A percentile compares a stretch with the other conserved stretches of the same genome.
Conservation (phyloP, 495 filamentous ascomycete genomes). For the Ramalina intermedia region DNA sequence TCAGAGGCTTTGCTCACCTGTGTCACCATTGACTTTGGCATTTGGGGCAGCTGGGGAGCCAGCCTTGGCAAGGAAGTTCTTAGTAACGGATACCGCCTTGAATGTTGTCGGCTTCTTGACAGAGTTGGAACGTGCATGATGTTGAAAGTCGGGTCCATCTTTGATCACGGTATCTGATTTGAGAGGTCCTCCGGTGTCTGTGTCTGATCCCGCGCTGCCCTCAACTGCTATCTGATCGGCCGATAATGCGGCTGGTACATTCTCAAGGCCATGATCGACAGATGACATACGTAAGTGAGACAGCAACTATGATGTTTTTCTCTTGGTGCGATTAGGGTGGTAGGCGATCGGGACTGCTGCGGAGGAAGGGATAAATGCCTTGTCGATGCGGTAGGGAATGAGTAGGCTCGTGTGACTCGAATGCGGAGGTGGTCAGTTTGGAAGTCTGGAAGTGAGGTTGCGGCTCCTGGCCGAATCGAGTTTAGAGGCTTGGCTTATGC, state of each 20-base stretch:
- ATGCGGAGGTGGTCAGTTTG: not conserved
- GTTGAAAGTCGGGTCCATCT: constrained; percentile 33
- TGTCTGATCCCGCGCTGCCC: constrained; percentile 53
- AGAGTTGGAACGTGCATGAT: constrained; percentile 52
- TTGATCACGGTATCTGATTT: constrained; percentile 18
- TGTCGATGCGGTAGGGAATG: constrained; percentile 1
- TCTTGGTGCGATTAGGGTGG: not conserved
- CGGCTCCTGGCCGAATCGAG: not conserved
- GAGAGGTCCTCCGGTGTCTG: constrained; percentile 35
- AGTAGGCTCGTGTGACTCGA: constrained; percentile 4
- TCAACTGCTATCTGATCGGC: constrained; percentile 19
- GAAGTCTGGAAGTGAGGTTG: constrained; percentile 1
- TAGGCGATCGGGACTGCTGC: not conserved
- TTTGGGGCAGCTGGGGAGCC: constrained; percentile 29
- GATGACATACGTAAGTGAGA: constrained; percentile 18
- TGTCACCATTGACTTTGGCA: constrained; percentile 39
- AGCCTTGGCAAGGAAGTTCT: constrained; percentile 61
- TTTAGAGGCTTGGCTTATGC: not conserved
- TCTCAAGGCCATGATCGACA: constrained; percentile 18
- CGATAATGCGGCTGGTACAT: constrained; percentile 18
- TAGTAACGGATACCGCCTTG: constrained; percentile 91
- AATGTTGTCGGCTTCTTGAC: constrained; percentile 78
- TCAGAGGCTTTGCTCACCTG: constrained; percentile 28
- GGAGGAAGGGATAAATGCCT: constrained; percentile 4
- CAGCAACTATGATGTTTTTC: not conserved